phyloP scores from a whole-genome alignment of 768 basidiomycete genomes.

The Leccinum sublutescens region DNA sequence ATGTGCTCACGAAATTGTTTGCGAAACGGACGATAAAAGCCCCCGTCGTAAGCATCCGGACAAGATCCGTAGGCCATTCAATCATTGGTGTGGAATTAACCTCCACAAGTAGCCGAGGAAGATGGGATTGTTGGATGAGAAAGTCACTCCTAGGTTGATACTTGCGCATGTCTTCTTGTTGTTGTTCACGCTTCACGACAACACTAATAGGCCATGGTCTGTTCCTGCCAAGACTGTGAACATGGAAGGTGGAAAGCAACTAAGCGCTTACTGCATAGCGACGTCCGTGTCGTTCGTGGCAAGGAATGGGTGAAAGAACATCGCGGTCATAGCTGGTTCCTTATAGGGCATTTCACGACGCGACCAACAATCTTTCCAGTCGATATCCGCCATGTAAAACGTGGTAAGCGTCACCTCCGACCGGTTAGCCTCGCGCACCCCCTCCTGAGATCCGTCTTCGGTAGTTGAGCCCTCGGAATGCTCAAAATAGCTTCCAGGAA shows the following conservation, averaged over 20 bases:
- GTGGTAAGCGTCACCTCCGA: not conserved
- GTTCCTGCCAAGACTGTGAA: not conserved
- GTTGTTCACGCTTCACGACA: not conserved
- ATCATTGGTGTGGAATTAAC: not conserved
- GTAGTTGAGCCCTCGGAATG: not conserved
- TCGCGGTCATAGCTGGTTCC: not conserved
- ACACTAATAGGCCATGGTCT: not conserved
- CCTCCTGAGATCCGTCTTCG: not conserved
- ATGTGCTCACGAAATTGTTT: not conserved
- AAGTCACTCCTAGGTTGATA: not conserved
- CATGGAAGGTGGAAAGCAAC: not conserved
- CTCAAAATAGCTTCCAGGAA: not conserved
- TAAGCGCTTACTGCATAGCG: not conserved
- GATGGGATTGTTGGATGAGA: not conserved
- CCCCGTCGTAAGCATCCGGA: not conserved
- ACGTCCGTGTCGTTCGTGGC: not conserved
- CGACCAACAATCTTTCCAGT: not conserved
- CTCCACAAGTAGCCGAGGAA: not conserved
- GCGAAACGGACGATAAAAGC: constrained; percentile 13
- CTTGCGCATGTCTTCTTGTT: not conserved
- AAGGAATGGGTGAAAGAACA: not conserved
- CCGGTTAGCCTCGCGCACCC: not conserved
- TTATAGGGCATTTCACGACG: no score
- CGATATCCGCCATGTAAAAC: not conserved
- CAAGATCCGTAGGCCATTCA: not conserved